Percentiles rank a stretch among this genome's conserved stretches.
Evolutionary conservation across 225 moss, liverwort and hornwort genomes (phyloP).

Genomic region (Pseudoscleropodium purum): DNA sequence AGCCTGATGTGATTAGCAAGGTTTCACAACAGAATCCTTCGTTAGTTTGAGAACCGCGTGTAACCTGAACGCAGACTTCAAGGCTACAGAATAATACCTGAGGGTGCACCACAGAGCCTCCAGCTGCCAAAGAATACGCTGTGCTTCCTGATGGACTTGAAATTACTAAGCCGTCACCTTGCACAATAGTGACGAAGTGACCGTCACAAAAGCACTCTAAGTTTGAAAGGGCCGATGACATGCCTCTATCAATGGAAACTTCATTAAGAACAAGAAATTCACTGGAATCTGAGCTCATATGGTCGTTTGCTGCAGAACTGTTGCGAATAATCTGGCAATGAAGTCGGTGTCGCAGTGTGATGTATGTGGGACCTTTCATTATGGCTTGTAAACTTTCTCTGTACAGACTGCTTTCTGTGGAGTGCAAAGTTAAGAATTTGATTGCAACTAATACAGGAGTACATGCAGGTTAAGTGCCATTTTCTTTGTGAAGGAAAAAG

Average conservation of each 20-base stretch:
- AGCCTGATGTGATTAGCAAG: background rate
- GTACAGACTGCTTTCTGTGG: constrained; percentile 68
- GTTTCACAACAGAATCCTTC: background rate
- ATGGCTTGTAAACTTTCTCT: constrained; percentile 60
- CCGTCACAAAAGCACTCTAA: constrained; percentile 91
- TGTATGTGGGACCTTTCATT: constrained; percentile 76
- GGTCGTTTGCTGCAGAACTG: constrained; percentile 12
- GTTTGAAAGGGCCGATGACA: constrained; percentile 85
- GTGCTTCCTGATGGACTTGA: constrained; percentile 97
- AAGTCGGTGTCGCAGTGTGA: constrained; percentile 88
- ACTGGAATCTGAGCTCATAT: constrained; percentile 24
- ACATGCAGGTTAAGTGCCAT: background rate
- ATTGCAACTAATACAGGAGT: background rate
- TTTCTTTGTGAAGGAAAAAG: background rate
- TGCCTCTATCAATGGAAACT: constrained; percentile 84
- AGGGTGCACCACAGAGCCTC: constrained; percentile 94
- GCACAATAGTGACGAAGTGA: constrained; percentile 79
- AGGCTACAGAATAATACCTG: constrained; percentile 38
- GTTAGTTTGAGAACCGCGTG: background rate
- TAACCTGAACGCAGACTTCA: background rate
- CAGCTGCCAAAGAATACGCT: constrained; percentile 92
- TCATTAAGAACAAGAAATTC: constrained; percentile 84
- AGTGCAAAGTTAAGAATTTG: constrained; percentile 17
- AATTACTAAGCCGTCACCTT: constrained; percentile 88
- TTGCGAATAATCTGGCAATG: constrained; percentile 74